Evolutionary conservation across 2,329 filamentous ascomycete species (phyloP).

Genomic region (Pseudogymnoascus sp.): DNA sequence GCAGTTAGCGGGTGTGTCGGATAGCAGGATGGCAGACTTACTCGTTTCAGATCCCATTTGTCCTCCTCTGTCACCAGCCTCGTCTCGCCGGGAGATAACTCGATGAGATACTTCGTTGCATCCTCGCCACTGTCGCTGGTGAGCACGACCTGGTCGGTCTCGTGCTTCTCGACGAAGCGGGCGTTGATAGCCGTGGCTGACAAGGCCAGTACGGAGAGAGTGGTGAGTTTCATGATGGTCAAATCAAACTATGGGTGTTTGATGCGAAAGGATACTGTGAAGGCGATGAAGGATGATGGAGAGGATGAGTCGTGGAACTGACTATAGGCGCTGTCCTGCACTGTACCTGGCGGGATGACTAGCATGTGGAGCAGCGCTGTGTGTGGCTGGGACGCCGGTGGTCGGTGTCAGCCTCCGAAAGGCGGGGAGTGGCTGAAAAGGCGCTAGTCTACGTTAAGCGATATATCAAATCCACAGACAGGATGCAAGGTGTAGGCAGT

Average conservation of each 20-base stretch:
- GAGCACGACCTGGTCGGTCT: constrained; percentile 43
- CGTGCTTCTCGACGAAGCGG: constrained; percentile 47
- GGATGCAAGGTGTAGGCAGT: background rate
- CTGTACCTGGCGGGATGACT: constrained; percentile 4
- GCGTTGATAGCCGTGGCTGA: constrained; percentile 44
- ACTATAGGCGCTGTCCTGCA: background rate
- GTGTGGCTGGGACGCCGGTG: background rate
- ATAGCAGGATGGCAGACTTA: constrained; percentile 35
- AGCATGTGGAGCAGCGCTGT: background rate
- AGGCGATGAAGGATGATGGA: background rate
- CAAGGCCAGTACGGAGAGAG: constrained; percentile 42
- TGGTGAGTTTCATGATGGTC: constrained; percentile 42
- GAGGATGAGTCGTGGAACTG: background rate
- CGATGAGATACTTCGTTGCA: constrained; percentile 61
- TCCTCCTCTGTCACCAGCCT: constrained; percentile 87
- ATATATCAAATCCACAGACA: background rate
- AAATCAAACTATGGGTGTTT: background rate
- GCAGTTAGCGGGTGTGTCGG: constrained; percentile 12
- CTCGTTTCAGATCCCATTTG: constrained; percentile 84
- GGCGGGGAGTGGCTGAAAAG: background rate
- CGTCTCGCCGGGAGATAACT: constrained; percentile 74
- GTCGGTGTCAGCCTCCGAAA: background rate
- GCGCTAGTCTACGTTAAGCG: background rate
- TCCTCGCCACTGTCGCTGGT: constrained; percentile 26
- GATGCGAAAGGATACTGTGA: background rate